phyloP scores from a whole-genome alignment of 2,329 filamentous ascomycete species.

The Penicillium fuscoglaucum region DNA sequence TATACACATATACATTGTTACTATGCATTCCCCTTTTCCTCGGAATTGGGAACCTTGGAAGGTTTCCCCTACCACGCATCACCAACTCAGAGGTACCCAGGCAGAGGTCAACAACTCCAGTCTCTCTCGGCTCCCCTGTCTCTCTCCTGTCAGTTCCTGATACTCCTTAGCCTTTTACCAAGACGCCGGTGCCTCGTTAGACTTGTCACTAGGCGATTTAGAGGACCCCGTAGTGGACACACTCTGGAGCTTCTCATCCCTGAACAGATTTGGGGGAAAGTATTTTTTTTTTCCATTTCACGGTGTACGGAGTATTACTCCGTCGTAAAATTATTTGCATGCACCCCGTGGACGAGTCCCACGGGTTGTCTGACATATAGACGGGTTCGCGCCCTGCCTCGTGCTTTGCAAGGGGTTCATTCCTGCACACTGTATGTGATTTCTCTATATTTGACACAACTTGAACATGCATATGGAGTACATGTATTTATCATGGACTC shows the following conservation, averaged over 20 bases:
- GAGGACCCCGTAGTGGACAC: conserved; percentile 14
- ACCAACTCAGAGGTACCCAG: conserved; percentile 4
- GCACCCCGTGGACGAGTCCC: conserved; percentile 16
- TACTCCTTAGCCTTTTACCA: neutral
- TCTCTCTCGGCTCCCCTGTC: conserved; percentile 7
- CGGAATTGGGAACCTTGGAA: neutral
- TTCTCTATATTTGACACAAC: conserved; percentile 1
- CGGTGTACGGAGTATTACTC: neutral
- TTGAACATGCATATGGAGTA: neutral
- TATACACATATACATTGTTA: neutral
- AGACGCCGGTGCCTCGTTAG: conserved; percentile 9
- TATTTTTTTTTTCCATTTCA: neutral
- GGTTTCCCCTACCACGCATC: neutral
- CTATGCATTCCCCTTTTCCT: neutral
- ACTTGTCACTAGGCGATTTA: conserved; percentile 1
- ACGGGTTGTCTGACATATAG: conserved; percentile 11
- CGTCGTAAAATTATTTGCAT: neutral
- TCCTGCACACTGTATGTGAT: neutral
- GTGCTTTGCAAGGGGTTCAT: conserved; percentile 14
- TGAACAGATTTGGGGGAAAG: neutral
- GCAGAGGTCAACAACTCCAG: conserved; percentile 1
- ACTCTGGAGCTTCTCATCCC: neutral
- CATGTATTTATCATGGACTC: neutral
- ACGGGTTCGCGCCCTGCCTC: conserved; percentile 22
- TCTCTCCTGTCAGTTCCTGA: neutral